Evolutionary conservation across 257 asterid species (phyloP), one percentile per base, ranked within the genome.

Genomic region (Gentiana straminea): DNA sequence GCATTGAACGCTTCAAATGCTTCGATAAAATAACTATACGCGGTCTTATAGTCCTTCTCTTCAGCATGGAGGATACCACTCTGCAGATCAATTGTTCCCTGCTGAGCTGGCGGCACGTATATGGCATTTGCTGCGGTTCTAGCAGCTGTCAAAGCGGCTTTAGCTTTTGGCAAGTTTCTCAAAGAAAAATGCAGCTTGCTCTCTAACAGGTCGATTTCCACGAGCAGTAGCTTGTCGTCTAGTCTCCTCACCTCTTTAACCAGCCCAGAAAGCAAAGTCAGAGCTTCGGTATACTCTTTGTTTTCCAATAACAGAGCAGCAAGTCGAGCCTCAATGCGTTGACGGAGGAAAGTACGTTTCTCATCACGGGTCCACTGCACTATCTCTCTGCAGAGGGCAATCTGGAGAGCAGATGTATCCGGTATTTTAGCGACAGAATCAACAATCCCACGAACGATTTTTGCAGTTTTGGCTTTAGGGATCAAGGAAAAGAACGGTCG

Each of bases 61-160:
- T 76, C 81, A 8, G 78, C 78, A 59, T 76, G 78, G 53, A 76
- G 81, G 57, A 76, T 76, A 34, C 81, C 78, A 37, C 81, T 76
- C 70, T 76, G 81, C 68, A 72, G 60, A 70, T 76, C 81, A 6
- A 76, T 72, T 0, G 68, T 64, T 44, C 81, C 81, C 59, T 76
- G 78, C 73, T 76, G 81, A 15, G 68, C 73, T 41, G 81, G 81
- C 63, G 78, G 81, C 49, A 72, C 81, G 58, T 71, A 76, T 52
- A 76, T 72, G 52, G 78, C 75, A 55, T 76, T 71, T 35, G 78
- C 81, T 2, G 78, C 81, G 46, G 78, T 72, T 58, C 78, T 67
- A 32, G 81, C 78, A 58, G 81, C 81, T 12, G 78, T 71, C 49
- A 76, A 75, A 7, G 81, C 75, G 38, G 78, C 81, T 61, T 71